phyloP scores from a whole-genome alignment of 495 filamentous ascomycete genomes.

The Letharia columbiana region DNA sequence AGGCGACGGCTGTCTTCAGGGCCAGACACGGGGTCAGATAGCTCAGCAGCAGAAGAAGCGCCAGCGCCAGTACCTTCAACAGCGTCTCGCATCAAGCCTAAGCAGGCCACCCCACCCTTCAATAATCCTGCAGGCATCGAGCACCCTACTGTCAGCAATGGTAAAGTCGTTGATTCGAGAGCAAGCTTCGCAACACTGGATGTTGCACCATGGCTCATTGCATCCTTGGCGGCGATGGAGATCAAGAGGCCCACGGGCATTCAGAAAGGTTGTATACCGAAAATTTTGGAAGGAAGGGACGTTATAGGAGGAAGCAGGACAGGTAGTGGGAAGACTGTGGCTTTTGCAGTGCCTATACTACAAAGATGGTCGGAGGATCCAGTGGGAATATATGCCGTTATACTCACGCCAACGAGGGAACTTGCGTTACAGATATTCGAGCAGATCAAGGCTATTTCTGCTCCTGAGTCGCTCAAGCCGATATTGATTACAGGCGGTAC shows the following conservation, averaged over 20 bases:
- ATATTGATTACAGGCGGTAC: slow-evolving; percentile 81
- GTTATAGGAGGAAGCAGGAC: slow-evolving; percentile 92
- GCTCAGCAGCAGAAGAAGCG: neutral
- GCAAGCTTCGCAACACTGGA: slow-evolving; percentile 66
- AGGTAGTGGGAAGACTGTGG: slow-evolving; percentile 98
- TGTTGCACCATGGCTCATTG: slow-evolving; percentile 82
- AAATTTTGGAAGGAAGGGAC: slow-evolving; percentile 80
- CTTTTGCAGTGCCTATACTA: slow-evolving; percentile 87
- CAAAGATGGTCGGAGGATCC: slow-evolving; percentile 92
- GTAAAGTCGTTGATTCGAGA: slow-evolving; percentile 36
- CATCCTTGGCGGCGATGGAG: slow-evolving; percentile 74
- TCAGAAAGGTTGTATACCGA: slow-evolving; percentile 83
- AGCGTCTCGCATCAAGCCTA: slow-evolving; percentile 19
- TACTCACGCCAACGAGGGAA: slow-evolving; percentile 88
- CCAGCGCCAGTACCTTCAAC: neutral
- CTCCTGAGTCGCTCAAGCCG: slow-evolving; percentile 74
- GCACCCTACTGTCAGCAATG: slow-evolving; percentile 23
- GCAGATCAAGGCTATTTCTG: slow-evolving; percentile 84
- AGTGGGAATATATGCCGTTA: slow-evolving; percentile 76
- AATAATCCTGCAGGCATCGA: slow-evolving; percentile 6
- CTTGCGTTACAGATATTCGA: slow-evolving; percentile 93
- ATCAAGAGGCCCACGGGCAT: slow-evolving; percentile 86
- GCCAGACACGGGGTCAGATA: neutral
- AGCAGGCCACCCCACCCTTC: neutral
- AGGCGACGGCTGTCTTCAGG: slow-evolving; percentile 10